phyloP scores from a whole-genome alignment of 345 rosid species.

The Boechera stricta region DNA sequence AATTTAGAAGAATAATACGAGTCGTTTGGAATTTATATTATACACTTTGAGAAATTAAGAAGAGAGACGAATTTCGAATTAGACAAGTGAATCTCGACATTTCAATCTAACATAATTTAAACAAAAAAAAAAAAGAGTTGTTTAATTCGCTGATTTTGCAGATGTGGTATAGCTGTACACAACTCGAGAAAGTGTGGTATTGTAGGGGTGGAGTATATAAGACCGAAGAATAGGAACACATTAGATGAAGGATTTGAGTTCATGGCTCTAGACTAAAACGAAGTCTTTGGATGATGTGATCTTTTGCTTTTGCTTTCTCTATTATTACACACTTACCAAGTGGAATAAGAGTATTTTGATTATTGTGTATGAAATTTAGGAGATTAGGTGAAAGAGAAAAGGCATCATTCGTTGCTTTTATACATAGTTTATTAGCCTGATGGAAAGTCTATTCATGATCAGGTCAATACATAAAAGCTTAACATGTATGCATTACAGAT shows the following conservation, averaged over 20 bases:
- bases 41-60: neutral
- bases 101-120: neutral
- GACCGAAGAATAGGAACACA: neutral
- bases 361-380: too few relatives aligned
- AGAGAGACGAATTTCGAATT: neutral
- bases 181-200: neutral
- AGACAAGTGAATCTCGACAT: neutral
- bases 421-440: too few relatives aligned
- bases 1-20: too few relatives aligned
- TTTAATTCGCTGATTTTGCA: neutral
- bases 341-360: neutral
- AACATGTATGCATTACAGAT: neutral
- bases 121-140: neutral
- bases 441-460: too few relatives aligned
- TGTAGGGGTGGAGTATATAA: slow-evolving; percentile 1
- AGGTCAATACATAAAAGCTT: neutral
- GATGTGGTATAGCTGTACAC: neutral
- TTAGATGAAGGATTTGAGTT: neutral
- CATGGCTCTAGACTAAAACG: neutral
- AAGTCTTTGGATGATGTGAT: neutral
- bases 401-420: too few relatives aligned
- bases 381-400: too few relatives aligned
- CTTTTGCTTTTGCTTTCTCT: neutral
- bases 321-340: neutral
- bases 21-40: too few relatives aligned